Percentiles rank a stretch among this genome's conserved stretches.
Conservation (phyloP, 1,139 yeast genomes). For the Yamadazyma dendronema region DNA sequence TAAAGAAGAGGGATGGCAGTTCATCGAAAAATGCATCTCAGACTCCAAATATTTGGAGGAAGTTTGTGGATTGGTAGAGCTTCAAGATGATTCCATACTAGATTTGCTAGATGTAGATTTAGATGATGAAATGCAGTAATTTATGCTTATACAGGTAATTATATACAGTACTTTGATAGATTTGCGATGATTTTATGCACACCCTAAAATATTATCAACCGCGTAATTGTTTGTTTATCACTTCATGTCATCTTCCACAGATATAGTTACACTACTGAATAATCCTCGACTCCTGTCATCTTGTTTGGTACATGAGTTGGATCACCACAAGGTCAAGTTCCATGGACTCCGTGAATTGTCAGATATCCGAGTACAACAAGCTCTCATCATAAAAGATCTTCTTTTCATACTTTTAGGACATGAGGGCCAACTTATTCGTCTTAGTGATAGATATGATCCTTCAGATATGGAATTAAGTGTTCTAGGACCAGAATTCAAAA, state of each 20-base stretch:
- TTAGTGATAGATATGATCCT: constrained; percentile 60
- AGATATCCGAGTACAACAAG: constrained; percentile 62
- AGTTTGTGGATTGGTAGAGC: constrained; percentile 70
- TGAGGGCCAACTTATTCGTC: constrained; percentile 78
- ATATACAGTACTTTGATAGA: too few relatives aligned
- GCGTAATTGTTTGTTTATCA: background rate
- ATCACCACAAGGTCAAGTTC: constrained; percentile 29
- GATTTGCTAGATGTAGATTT: constrained; percentile 40
- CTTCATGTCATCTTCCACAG: background rate
- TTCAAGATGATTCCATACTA: constrained; percentile 68
- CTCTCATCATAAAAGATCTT: constrained; percentile 67
- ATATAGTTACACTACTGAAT: constrained; percentile 9
- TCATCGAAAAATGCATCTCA: constrained; percentile 66
- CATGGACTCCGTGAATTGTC: constrained; percentile 42
- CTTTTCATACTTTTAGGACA: constrained; percentile 67
- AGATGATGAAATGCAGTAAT: constrained; percentile 24
- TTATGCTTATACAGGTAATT: constrained; percentile 22
- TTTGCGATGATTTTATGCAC: background rate
- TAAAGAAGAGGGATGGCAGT: constrained; percentile 67
- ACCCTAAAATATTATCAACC: background rate
- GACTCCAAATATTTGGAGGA: constrained; percentile 68
- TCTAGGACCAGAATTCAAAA: constrained; percentile 71
- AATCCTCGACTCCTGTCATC: constrained; percentile 20
- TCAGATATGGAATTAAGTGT: constrained; percentile 32
- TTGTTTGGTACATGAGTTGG: constrained; percentile 14